Base-by-base conservation (phyloP, 1,139 yeast species). In the Blastobotrys aristatus region DNA sequence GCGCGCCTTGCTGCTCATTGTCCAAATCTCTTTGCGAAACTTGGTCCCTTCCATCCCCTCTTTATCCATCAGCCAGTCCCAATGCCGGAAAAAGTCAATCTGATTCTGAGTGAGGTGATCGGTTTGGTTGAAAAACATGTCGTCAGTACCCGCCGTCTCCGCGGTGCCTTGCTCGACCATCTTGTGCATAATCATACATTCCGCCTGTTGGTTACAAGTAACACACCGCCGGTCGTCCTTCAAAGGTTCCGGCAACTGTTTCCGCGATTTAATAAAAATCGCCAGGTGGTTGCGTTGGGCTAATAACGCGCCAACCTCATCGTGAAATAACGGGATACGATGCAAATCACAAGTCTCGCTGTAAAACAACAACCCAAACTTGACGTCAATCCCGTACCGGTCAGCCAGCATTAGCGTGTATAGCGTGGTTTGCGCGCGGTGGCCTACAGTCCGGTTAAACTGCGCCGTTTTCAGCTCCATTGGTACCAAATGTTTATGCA, bases 391-490 rank as follows among this genome's bases (percentile, higher is more conserved):
- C 32, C 79, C 82, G 61, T 92, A 92, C 34, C 95, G 70, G 55
- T 92, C 97, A 45, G 81, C 79, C 58, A 89, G 74, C 51, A 92
- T 68, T 17, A 92, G 67, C 0, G 95, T 82, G 63, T 92, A 92
- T n/a, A 94, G 70, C 0, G 90, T 75, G 0, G 95, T 85, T 62
- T 92, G 99, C 0, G 95, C 96, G 41, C 84, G 80, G 63, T 92
- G 97, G 3, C 84, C 68, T 11, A 83, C 63, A 45, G 80, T 73
- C 46, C 77, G 79, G 34, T 74, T 68, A 18, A 52, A 47, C 45
- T 69, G 72, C 0, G 97, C 96, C 0, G 97, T 87, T 63, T 92
- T 92, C 50, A 92, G 80, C 64, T 92, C 99, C 68, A 94, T 69
- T 0, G 97, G 97, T 0, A 82, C 75, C 21, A 87, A 72, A 50